Conservation (phyloP, 768 basidiomycete genomes). For the Mycena haematopus region DNA sequence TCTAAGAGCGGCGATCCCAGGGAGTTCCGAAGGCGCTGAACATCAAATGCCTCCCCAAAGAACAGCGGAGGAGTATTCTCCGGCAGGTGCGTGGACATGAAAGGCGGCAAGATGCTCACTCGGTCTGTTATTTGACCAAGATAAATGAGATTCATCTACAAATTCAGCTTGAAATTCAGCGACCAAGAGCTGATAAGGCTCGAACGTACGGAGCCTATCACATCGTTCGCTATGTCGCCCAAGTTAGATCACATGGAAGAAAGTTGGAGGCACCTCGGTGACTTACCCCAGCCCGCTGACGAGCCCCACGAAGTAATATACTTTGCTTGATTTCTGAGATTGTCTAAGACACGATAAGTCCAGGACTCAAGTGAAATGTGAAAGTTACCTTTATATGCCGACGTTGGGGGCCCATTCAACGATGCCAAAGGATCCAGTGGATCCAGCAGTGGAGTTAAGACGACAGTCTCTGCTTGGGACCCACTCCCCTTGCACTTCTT, state of each 20-base stretch:
- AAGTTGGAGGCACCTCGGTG: neutral
- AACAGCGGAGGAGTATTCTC: constrained; percentile 30
- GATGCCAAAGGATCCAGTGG: constrained; percentile 3
- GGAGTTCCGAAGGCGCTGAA: constrained; percentile 37
- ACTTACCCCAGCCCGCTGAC: constrained; percentile 37
- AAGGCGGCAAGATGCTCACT: constrained; percentile 42
- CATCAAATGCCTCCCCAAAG: constrained; percentile 45
- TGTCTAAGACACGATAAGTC: constrained; percentile 36
- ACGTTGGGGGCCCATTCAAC: constrained; percentile 10
- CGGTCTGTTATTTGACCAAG: constrained; percentile 43
- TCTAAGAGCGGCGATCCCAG: constrained; percentile 43
- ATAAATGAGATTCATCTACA: constrained; percentile 44
- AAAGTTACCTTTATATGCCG: constrained; percentile 14
- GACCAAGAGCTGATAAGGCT: neutral
- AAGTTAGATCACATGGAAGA: constrained; percentile 6
- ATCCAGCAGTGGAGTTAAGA: neutral
- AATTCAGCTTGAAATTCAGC: neutral
- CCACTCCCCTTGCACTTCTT: neutral
- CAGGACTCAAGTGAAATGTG: constrained; percentile 42
- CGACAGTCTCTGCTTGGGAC: neutral
- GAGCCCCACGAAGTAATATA: constrained; percentile 55
- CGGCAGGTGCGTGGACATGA: constrained; percentile 37
- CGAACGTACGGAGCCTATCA: constrained; percentile 20
- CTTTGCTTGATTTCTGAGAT: constrained; percentile 16
- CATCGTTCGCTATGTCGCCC: constrained; percentile 26